phyloP scores from a whole-genome alignment of 2,329 filamentous ascomycete genomes.

The Nemania sp. region DNA sequence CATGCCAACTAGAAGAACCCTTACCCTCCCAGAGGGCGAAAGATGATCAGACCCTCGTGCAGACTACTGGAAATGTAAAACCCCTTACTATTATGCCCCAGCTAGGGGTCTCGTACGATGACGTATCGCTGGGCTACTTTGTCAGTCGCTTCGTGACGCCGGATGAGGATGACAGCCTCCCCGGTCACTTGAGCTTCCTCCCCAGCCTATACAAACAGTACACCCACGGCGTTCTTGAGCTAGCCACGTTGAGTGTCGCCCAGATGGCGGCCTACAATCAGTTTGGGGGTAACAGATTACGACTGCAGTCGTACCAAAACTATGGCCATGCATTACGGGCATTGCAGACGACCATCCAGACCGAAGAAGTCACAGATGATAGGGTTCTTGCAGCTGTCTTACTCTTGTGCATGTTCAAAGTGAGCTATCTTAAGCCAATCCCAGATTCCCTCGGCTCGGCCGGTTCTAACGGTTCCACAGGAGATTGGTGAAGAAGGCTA shows the following conservation, averaged over 20 bases:
- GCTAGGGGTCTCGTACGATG: constrained; percentile 18
- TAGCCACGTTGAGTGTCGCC: constrained; percentile 26
- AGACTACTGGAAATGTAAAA: not conserved
- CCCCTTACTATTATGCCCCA: constrained; percentile 12
- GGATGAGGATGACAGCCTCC: constrained; percentile 23
- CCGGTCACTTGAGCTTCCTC: constrained; percentile 26
- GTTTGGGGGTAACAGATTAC: constrained; percentile 23
- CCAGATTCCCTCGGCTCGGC: not conserved
- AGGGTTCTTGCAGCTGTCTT: constrained; percentile 24
- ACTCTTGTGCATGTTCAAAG: constrained; percentile 28
- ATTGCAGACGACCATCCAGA: constrained; percentile 19
- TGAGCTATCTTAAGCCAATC: not conserved
- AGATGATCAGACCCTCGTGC: not conserved
- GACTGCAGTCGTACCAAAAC: constrained; percentile 26
- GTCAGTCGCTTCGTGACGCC: constrained; percentile 26
- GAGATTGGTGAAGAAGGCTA: constrained; percentile 26
- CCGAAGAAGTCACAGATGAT: constrained; percentile 23
- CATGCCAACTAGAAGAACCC: constrained; percentile 1
- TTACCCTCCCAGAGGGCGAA: not conserved
- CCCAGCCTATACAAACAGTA: constrained; percentile 23
- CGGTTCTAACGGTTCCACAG: constrained; percentile 19
- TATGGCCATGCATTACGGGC: constrained; percentile 22
- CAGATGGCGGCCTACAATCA: constrained; percentile 30
- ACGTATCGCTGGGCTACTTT: constrained; percentile 27
- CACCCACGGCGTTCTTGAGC: constrained; percentile 20